phyloP scores from a whole-genome alignment of 495 filamentous ascomycete genomes.

The Penicillium desertorum region DNA sequence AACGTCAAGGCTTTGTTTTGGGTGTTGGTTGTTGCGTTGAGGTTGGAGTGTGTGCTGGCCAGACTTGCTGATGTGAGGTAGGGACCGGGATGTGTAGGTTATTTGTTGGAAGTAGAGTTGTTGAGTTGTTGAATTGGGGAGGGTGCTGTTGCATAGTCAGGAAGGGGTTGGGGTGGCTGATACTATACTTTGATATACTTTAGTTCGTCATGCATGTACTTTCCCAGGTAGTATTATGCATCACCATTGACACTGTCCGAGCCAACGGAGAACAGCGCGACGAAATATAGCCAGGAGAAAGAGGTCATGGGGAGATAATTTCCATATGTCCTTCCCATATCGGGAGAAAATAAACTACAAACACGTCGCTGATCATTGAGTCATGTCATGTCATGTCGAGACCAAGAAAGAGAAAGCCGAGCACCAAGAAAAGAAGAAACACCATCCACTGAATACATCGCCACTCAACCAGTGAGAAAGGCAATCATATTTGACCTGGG shows the following conservation, averaged over 20 bases:
- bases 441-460: conserved; percentile 4
- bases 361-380: conserved; percentile 34
- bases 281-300: neutral
- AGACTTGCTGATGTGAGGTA: neutral
- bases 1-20: conserved; percentile 7
- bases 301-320: conserved; percentile 1
- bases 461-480: conserved; percentile 9
- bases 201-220: neutral
- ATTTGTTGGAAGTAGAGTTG: neutral
- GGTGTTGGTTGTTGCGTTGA: neutral
- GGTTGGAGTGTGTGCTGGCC: neutral
- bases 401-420: conserved; percentile 9
- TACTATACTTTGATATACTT: conserved; percentile 7
- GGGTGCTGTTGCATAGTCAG: too few relatives aligned
- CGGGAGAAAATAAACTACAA: conserved; percentile 27
- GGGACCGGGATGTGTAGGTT: neutral
- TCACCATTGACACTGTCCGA: neutral
- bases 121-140: neutral
- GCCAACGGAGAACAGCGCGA: neutral
- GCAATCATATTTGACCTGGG: conserved; percentile 37
- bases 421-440: conserved; percentile 1
- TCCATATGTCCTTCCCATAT: conserved; percentile 11
- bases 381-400: conserved; percentile 33
- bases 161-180: neutral
- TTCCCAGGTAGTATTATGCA: conserved; percentile 2